These are phyloP conservation scores for Byssochlamys sp. DNA, from an alignment of 2,329 filamentous ascomycete genomes.

Conservation along the genomic window DNA sequence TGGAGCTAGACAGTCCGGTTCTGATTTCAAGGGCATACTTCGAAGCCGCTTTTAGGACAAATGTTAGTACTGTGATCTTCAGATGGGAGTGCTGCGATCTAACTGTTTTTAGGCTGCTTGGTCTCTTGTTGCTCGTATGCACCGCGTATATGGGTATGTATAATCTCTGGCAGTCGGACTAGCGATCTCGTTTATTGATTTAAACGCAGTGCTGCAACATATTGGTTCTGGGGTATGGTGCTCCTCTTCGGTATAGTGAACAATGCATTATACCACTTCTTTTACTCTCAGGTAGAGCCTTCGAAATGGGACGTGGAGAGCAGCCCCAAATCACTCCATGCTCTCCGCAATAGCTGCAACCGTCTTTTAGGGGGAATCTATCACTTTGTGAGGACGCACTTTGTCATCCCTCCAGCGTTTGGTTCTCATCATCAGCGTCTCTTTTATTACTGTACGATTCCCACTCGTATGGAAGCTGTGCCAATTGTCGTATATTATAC, in stretches of 20 bases:
- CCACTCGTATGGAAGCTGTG: slow-evolving; percentile 40
- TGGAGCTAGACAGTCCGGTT: slow-evolving; percentile 16
- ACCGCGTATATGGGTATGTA: slow-evolving; percentile 30
- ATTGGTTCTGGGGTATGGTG: slow-evolving; percentile 33
- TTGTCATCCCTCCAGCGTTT: slow-evolving; percentile 38
- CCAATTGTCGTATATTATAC: slow-evolving; percentile 37
- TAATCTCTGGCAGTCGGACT: neutral
- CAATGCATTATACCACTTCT: slow-evolving; percentile 17
- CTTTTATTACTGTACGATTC: slow-evolving; percentile 38
- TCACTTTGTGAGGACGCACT: slow-evolving; percentile 27
- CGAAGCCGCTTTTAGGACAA: slow-evolving; percentile 20
- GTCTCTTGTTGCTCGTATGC: slow-evolving; percentile 24
- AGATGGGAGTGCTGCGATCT: neutral
- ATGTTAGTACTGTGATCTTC: slow-evolving; percentile 15
- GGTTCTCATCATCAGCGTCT: slow-evolving; percentile 33
- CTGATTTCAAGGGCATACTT: slow-evolving; percentile 24
- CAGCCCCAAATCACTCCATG: slow-evolving; percentile 1
- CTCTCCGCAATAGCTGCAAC: neutral
- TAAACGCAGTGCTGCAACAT: slow-evolving; percentile 19
- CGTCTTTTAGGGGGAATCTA: slow-evolving; percentile 6
- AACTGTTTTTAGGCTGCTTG: slow-evolving; percentile 18
- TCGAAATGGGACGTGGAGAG: neutral
- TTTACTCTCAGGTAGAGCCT: slow-evolving; percentile 6
- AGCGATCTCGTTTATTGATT: neutral
- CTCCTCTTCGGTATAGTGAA: slow-evolving; percentile 25